These are phyloP conservation scores for Nidularia pulvinata DNA, from an alignment of 768 basidiomycete genomes.

Conservation along the genomic window DNA sequence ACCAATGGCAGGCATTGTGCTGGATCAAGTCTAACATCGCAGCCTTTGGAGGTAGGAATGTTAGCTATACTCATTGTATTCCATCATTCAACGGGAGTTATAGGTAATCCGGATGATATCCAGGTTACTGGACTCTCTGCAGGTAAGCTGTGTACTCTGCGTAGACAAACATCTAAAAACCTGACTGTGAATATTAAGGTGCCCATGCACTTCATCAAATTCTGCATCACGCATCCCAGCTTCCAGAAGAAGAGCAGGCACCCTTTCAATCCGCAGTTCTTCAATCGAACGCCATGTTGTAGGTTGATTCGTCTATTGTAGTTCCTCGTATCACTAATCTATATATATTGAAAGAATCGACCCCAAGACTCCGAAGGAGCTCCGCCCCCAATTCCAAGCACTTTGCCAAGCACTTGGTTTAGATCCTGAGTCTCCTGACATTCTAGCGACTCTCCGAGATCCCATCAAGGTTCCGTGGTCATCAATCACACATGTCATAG, in stretches of 20 bases:
- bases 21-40: slow-evolving; percentile 73
- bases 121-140: slow-evolving; percentile 74
- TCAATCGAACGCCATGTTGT: slow-evolving; percentile 80
- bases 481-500: slow-evolving; percentile 56
- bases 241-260: slow-evolving; percentile 52
- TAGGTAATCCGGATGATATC: slow-evolving; percentile 62
- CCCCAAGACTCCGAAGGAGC: slow-evolving; percentile 60
- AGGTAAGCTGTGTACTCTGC: slow-evolving; percentile 29
- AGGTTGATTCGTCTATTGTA: slow-evolving; percentile 12
- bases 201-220: slow-evolving; percentile 78
- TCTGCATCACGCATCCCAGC: slow-evolving; percentile 65
- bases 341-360: slow-evolving; percentile 30
- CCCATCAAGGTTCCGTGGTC: slow-evolving; percentile 43
- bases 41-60: slow-evolving; percentile 60
- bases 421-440: slow-evolving; percentile 48
- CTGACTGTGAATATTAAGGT: slow-evolving; percentile 28
- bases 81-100: neutral
- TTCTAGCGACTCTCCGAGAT: slow-evolving; percentile 52
- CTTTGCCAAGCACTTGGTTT: slow-evolving; percentile 57
- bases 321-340: no score
- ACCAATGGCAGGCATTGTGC: slow-evolving; percentile 76
- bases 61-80: neutral
- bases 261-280: slow-evolving; percentile 69
- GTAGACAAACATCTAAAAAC: no score
- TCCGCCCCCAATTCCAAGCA: slow-evolving; percentile 62